These are phyloP conservation scores for Leccinum brunneo-olivaceum DNA, from an alignment of 1,284 basidiomycete species.

Conservation along the genomic window DNA sequence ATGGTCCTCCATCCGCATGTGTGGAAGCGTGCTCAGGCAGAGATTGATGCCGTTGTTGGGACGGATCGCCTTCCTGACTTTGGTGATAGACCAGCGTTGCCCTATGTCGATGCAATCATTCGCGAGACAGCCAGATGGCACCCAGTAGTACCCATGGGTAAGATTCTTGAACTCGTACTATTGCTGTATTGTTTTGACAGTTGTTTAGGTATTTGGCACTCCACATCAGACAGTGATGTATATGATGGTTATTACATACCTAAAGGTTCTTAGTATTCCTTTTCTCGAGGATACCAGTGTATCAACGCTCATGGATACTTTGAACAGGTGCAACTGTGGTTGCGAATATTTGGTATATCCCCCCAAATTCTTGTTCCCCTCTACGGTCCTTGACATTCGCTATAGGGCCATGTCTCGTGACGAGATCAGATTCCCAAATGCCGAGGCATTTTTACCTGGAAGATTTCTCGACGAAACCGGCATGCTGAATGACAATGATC, in stretches of 20 bases:
- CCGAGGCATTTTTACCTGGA: conserved; percentile 16
- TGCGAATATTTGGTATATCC: conserved; percentile 10
- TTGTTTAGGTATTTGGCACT: conserved; percentile 14
- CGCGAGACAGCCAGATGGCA: conserved; percentile 32
- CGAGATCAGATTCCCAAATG: conserved; percentile 14
- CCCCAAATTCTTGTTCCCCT: background rate
- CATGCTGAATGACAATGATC: conserved; percentile 11
- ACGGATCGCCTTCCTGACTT: conserved; percentile 33
- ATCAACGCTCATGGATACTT: background rate
- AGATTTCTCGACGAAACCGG: conserved; percentile 12
- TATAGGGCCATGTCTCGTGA: conserved; percentile 20
- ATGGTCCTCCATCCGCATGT: conserved; percentile 31
- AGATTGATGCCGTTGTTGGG: conserved; percentile 35
- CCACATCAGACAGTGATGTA: conserved; percentile 9
- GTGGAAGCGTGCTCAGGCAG: conserved; percentile 30
- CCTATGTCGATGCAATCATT: conserved; percentile 33
- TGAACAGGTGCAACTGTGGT: conserved; percentile 11
- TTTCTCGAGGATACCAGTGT: background rate
- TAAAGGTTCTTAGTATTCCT: conserved; percentile 7
- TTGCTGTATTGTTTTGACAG: background rate
- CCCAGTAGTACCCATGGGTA: conserved; percentile 16
- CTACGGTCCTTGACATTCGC: too few species aligned
- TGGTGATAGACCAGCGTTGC: conserved; percentile 31
- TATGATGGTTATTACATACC: conserved; percentile 19
- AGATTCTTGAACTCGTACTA: background rate